phyloP scores from a whole-genome alignment of 768 basidiomycete species.

The Exidia glandulosa region DNA sequence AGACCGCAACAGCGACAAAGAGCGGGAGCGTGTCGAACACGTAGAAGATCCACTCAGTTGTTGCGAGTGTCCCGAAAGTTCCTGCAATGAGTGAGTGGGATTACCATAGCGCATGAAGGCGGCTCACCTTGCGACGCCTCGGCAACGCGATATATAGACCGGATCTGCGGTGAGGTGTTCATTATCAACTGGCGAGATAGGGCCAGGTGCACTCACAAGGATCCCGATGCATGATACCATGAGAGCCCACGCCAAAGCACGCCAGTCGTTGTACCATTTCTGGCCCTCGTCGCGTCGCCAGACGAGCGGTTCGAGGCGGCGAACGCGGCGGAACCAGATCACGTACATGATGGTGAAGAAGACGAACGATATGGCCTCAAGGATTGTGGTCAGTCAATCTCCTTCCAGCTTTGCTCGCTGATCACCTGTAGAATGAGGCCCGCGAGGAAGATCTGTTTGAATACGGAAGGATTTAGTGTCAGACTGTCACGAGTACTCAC shows the following conservation, averaged over 20 bases:
- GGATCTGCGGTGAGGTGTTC: slow-evolving; percentile 31
- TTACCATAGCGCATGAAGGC: no score
- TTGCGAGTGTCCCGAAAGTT: slow-evolving; percentile 41
- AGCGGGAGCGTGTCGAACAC: slow-evolving; percentile 57
- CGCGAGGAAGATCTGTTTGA: slow-evolving; percentile 39
- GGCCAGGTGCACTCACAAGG: slow-evolving; percentile 30
- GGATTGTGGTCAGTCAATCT: no score
- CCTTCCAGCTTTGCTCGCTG: no score
- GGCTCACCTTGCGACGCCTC: slow-evolving; percentile 56
- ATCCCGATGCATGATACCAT: slow-evolving; percentile 50
- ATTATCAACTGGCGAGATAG: not conserved
- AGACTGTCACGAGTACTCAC: not conserved
- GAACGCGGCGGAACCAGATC: slow-evolving; percentile 40
- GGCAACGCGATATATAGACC: slow-evolving; percentile 44
- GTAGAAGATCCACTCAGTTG: slow-evolving; percentile 53
- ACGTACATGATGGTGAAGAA: slow-evolving; percentile 36
- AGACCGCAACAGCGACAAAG: slow-evolving; percentile 45
- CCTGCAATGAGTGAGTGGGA: no score
- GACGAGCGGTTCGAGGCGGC: slow-evolving; percentile 24
- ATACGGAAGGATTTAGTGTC: not conserved
- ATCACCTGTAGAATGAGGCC: slow-evolving; percentile 47
- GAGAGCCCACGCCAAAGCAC: slow-evolving; percentile 39
- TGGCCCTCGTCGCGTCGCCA: slow-evolving; percentile 29
- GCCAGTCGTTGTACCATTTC: slow-evolving; percentile 49
- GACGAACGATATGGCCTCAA: slow-evolving; percentile 37